These are phyloP conservation scores for Lotus japonicus DNA, from an alignment of 306 rosid species.

Conservation along the genomic window DNA sequence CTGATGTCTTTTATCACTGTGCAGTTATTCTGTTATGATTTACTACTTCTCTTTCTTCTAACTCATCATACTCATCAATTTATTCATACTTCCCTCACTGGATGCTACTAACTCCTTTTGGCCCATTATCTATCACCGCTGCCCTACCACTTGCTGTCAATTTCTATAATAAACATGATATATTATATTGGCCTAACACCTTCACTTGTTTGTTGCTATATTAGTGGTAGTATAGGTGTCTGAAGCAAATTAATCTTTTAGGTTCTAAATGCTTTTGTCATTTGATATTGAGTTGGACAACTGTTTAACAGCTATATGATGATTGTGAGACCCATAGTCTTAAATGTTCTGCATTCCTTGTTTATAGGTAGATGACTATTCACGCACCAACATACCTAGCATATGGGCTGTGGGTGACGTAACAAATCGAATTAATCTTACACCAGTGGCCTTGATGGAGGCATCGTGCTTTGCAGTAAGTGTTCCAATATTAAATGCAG, in stretches of 20 bases:
- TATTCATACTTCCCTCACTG: not conserved
- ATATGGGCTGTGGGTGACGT: constrained; percentile 98
- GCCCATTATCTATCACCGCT: not conserved
- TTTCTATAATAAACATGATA: not conserved
- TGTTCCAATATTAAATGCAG: constrained; percentile 11
- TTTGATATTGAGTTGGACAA: not conserved
- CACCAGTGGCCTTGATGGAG: constrained; percentile 97
- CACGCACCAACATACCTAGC: constrained; percentile 67
- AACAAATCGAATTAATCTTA: constrained; percentile 81
- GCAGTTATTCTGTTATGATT: not conserved
- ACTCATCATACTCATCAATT: not conserved
- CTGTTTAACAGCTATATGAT: not conserved
- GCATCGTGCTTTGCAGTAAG: constrained; percentile 80
- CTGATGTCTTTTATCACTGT: not conserved
- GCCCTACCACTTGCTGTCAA: not conserved
- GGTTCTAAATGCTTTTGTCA: not conserved
- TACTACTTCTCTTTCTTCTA: not conserved
- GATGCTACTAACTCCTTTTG: not conserved
- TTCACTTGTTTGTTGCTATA: not conserved
- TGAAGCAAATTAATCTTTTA: not conserved
- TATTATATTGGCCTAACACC: not conserved
- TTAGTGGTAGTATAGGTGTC: not conserved
- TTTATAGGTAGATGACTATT: constrained; percentile 75
- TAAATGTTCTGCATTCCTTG: constrained; percentile 5
- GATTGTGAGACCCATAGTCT: not conserved